These are phyloP conservation scores for Bretziella fagacearum DNA, from an alignment of 2,329 filamentous ascomycete species.

Conservation along the genomic window DNA sequence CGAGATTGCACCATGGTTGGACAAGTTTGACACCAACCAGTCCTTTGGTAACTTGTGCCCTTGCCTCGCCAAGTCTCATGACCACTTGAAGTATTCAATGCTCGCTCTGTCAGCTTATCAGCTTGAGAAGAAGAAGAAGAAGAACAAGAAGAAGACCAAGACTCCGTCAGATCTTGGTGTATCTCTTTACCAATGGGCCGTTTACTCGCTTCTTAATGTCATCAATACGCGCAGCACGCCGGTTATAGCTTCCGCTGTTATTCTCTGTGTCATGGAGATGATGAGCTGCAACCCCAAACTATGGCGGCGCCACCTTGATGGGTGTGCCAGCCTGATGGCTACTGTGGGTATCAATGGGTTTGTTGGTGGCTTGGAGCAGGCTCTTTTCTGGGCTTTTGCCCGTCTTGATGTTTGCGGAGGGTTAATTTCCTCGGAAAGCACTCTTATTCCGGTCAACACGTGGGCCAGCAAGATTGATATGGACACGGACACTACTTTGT, in stretches of 20 bases:
- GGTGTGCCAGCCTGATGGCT: constrained; percentile 33
- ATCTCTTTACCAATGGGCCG: constrained; percentile 33
- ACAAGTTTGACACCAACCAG: constrained; percentile 34
- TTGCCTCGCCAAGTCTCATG: constrained; percentile 27
- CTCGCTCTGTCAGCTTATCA: constrained; percentile 35
- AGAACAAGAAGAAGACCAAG: not conserved
- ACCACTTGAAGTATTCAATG: constrained; percentile 31
- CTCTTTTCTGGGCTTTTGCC: constrained; percentile 38
- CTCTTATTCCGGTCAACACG: constrained; percentile 29
- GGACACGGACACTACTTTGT: constrained; percentile 22
- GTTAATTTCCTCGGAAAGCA: constrained; percentile 33
- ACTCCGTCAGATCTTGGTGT: constrained; percentile 21
- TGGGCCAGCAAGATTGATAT: constrained; percentile 26
- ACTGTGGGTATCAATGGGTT: constrained; percentile 34
- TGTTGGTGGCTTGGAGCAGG: constrained; percentile 31
- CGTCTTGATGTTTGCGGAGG: constrained; percentile 38
- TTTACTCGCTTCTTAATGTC: constrained; percentile 30
- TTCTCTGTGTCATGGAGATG: constrained; percentile 39
- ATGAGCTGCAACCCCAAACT: constrained; percentile 30
- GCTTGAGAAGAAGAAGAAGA: constrained; percentile 27
- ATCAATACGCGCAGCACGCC: constrained; percentile 30
- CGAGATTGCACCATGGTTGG: constrained; percentile 29
- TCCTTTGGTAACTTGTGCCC: constrained; percentile 33
- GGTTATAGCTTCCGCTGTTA: constrained; percentile 35
- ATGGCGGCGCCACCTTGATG: constrained; percentile 35